These are phyloP conservation scores for Rhodotorula taiwanensis DNA, from an alignment of 768 basidiomycete genomes.

Conservation along the genomic window DNA sequence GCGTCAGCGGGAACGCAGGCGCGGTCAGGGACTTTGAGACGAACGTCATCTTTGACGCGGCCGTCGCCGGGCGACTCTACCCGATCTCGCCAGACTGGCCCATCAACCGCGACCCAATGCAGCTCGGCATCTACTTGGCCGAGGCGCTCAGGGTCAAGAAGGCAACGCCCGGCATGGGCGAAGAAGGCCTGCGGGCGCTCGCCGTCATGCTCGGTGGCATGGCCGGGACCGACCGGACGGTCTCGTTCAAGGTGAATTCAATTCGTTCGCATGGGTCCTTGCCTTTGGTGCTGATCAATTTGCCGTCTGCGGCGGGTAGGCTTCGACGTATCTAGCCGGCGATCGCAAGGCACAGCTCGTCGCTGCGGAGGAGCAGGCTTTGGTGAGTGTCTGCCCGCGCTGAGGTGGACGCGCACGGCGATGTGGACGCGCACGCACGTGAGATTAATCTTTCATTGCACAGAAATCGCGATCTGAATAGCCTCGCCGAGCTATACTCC, in stretches of 20 bases:
- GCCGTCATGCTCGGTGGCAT: slow-evolving; percentile 12
- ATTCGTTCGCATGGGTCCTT: no score
- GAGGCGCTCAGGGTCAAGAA: not conserved
- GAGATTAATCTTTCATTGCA: no score
- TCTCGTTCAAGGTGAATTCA: slow-evolving; percentile 10
- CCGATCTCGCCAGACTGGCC: not conserved
- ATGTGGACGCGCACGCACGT: not conserved
- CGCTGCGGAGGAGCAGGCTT: not conserved
- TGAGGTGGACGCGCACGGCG: not conserved
- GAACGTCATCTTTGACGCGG: slow-evolving; percentile 3
- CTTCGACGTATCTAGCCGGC: not conserved
- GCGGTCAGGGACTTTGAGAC: not conserved
- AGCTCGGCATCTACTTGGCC: not conserved
- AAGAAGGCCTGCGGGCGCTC: slow-evolving; percentile 18
- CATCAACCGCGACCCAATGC: not conserved
- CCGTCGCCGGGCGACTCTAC: slow-evolving; percentile 26
- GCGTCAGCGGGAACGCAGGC: not conserved
- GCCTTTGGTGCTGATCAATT: no score
- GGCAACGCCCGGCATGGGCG: slow-evolving; percentile 1
- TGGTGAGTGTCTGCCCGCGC: not conserved
- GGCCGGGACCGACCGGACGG: not conserved
- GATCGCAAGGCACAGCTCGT: not conserved
- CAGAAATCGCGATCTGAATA: no score
- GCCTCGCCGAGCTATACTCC: no score
- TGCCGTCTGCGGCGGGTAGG: not conserved